phyloP scores from a whole-genome alignment of 208 protist species.

The Leishmania aethiopica region DNA sequence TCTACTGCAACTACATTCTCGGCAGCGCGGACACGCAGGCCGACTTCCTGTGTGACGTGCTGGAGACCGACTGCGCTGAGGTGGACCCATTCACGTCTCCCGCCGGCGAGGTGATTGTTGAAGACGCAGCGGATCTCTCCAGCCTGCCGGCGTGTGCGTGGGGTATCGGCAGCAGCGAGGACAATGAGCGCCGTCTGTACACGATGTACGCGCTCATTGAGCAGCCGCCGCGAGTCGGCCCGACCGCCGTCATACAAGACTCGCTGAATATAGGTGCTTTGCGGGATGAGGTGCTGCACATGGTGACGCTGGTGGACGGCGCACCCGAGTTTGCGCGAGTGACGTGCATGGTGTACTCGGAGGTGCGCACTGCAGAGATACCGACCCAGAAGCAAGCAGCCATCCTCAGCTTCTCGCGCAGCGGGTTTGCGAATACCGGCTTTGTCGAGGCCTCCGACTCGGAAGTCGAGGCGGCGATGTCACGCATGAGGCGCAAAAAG shows the following conservation, averaged over 20 bases:
- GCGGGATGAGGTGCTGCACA: conserved; percentile 73
- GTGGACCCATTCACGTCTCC: conserved; percentile 61
- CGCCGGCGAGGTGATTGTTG: conserved; percentile 50
- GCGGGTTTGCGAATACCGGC: conserved; percentile 43
- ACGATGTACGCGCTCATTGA: conserved; percentile 68
- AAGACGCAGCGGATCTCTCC: conserved; percentile 35
- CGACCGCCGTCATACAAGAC: conserved; percentile 59
- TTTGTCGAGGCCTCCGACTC: conserved; percentile 56
- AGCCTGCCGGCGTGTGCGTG: conserved; percentile 70
- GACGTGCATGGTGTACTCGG: conserved; percentile 41
- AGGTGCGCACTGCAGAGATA: conserved; percentile 26
- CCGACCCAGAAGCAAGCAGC: conserved; percentile 44
- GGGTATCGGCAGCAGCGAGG: conserved; percentile 62
- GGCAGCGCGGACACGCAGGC: conserved; percentile 58
- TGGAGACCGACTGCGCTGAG: conserved; percentile 73
- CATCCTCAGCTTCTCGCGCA: conserved; percentile 65
- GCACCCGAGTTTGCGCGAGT: conserved; percentile 56
- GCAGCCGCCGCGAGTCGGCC: conserved; percentile 19
- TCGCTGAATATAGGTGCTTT: conserved; percentile 38
- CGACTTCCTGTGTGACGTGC: conserved; percentile 79
- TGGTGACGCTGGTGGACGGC: conserved; percentile 48
- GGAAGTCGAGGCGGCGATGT: conserved; percentile 34
- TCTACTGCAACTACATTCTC: conserved; percentile 67
- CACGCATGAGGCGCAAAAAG: conserved; percentile 15
- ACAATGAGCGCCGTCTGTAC: conserved; percentile 64